Evolutionary conservation across 768 basidiomycete species (phyloP), one percentile per base, ranked within the genome.

Genomic region (Lactarius psammicola): DNA sequence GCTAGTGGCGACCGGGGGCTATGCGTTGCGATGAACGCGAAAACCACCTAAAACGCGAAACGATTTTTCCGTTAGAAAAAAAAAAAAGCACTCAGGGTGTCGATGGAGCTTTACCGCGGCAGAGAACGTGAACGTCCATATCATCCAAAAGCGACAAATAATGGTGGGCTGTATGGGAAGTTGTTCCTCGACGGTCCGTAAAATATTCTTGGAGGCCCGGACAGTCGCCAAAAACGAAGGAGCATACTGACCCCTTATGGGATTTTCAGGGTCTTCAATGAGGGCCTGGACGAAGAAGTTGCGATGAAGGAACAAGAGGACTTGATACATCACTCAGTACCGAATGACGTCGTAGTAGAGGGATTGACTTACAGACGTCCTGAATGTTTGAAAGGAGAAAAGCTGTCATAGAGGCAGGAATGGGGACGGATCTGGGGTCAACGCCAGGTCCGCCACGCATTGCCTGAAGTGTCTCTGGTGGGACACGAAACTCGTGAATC

Each of bases 11-110:
- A 89, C 7, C 82, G 78, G 6, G 91, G 91, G 3, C 87, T 85
- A 33, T 88, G 83, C 3, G 87, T 89, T 2, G 89, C 91, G 23
- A 93, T 87, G 4, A 88, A 87, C 4, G 89, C 92, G 70, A 92
- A 88, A 18, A 92, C 87, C 11, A 90, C 81, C 89, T 91, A 54
- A 40, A 10, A 18, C 2, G 11, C 2, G 36, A 15, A 40, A 40
- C 17, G 40, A 15, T 18, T 17, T 18, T 23, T n/a, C 11, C 15
- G 4, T 38, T 38, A 17, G 13, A 49, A 13, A n/a, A 46, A 6
- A 18, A 42, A 42, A n/a, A 51, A 13, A 1, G 13, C 4, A 33
- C 3, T n/a, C 31, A 18, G 85, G 82, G 59, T 18, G 7, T 20
- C 81, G 84, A 33, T 86, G 82, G 13, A 23, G 80, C 69, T 81